Conservation (phyloP, 169 alveolate genomes). For the Besnoitia besnoiti region DNA sequence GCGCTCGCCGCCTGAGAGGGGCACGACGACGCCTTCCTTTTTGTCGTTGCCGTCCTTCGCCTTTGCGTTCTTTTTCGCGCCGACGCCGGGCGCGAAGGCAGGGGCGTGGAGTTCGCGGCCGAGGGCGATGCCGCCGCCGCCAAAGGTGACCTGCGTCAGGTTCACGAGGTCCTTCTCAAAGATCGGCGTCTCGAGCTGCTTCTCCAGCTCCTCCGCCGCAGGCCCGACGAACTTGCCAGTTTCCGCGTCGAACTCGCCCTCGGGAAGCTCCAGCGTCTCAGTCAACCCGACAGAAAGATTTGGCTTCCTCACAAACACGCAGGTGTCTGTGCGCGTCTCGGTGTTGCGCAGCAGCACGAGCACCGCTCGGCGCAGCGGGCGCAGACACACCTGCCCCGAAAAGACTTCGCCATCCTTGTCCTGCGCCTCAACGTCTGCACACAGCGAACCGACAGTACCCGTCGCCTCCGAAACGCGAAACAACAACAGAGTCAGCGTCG, state of each 20-base stretch:
- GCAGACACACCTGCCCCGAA: conserved; percentile 56
- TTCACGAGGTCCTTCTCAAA: conserved; percentile 54
- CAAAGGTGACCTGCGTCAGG: conserved; percentile 46
- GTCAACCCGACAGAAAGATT: conserved; percentile 31
- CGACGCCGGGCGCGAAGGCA: not conserved
- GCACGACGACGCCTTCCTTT: not conserved
- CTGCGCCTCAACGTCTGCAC: conserved; percentile 56
- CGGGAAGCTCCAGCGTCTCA: conserved; percentile 41
- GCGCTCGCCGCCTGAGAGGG: not conserved
- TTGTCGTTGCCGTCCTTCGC: not conserved
- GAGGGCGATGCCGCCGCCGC: conserved; percentile 34
- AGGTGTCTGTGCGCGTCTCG: conserved; percentile 43
- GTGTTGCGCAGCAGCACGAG: conserved; percentile 63
- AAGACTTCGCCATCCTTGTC: conserved; percentile 22
- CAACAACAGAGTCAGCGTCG: not conserved
- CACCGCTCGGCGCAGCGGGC: conserved; percentile 59
- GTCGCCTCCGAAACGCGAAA: not conserved
- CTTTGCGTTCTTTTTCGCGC: not conserved
- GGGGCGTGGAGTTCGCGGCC: not conserved
- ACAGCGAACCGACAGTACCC: not conserved
- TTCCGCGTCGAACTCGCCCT: conserved; percentile 57
- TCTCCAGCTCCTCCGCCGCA: conserved; percentile 49
- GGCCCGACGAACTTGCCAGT: conserved; percentile 62
- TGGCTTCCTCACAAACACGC: conserved; percentile 55
- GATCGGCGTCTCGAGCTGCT: conserved; percentile 32